Base-by-base conservation (phyloP, 2,329 filamentous ascomycete species). In the Aureobasidium leucospermi region DNA sequence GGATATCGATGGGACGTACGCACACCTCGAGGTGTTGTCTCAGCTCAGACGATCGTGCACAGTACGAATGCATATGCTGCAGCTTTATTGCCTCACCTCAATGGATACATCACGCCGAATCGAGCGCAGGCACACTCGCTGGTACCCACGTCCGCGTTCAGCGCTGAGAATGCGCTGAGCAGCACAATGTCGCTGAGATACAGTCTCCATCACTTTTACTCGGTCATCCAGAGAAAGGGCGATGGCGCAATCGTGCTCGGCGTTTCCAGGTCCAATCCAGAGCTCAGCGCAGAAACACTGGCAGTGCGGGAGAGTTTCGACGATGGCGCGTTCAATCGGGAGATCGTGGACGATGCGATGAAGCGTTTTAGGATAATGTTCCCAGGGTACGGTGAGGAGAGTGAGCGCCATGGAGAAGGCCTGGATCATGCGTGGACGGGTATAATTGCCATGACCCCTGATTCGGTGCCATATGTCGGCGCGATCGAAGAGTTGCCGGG, bases 381-480 rank as follows among this genome's bases (percentile, higher is more conserved):
- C 53, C 71, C 70, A 0, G 66, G 67, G 5, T 62, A 60, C 53
- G 29, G 29, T 6, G 34, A 39, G 11, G 60, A 59, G 16, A 57
- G 46, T 23, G 42, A 43, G 16, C 55, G 67, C 62, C 74, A 74
- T 49, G 78, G 77, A 0, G 76, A 79, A 62, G 76, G 76, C 0
- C 63, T 78, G 15, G 71, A 76, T 53, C 74, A 79, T 62, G 70
- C 71, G 2, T 80, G 77, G 77, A 76, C 74, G 1, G 78, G 77
- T 0, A 76, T 80, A 61, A 73, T 79, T 38, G 77, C 69, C 11
- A 75, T 78, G 75, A 79, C 76, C 13, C 66, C 66, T 10, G 42
- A 80, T 64, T 75, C 70, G 10, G 75, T 79, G 11, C 77, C 78
- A 0, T 74, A 78, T 60, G 68, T 80, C n/a, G 78, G 78, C 1